A percentile compares a stretch with the other conserved stretches of the same genome.
phyloP scores from a whole-genome alignment of 805 yeast species.

The Wickerhamiella siamensis region DNA sequence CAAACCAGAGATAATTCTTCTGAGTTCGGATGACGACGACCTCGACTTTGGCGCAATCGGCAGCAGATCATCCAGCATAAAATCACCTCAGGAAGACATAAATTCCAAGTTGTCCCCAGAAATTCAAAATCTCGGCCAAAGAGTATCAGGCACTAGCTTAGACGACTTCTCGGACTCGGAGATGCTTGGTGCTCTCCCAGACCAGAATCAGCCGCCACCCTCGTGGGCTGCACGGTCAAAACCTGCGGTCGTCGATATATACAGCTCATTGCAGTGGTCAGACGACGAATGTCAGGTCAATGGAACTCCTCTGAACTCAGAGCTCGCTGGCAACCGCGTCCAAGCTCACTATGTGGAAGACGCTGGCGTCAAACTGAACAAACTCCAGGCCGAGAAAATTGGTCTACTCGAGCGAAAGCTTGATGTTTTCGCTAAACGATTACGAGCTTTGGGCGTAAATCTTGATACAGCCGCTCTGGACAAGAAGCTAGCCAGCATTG shows the following conservation, averaged over 20 bases:
- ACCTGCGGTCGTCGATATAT: neutral
- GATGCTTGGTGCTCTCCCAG: neutral
- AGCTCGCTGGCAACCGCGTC: neutral
- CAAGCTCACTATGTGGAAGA: neutral
- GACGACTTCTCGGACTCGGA: too few relatives aligned
- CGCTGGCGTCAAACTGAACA: slow-evolving; percentile 2
- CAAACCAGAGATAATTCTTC: neutral
- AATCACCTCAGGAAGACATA: neutral
- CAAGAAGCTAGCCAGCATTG: slow-evolving; percentile 8
- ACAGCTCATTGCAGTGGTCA: neutral
- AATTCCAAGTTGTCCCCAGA: too few relatives aligned
- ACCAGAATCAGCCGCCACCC: neutral
- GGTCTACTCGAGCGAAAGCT: slow-evolving; percentile 17
- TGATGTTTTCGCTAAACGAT: slow-evolving; percentile 1
- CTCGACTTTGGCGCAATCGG: neutral
- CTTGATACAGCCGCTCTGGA: slow-evolving; percentile 9
- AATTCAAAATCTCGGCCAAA: too few relatives aligned
- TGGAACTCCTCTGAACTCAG: neutral
- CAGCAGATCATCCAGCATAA: neutral
- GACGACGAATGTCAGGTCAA: neutral
- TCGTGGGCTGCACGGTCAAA: neutral
- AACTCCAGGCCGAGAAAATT: slow-evolving; percentile 16
- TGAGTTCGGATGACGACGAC: neutral
- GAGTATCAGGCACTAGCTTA: too few relatives aligned
- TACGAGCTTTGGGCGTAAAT: neutral